Evolutionary conservation across 1,284 basidiomycete genomes (phyloP).

Genomic region (Serendipita sp.): DNA sequence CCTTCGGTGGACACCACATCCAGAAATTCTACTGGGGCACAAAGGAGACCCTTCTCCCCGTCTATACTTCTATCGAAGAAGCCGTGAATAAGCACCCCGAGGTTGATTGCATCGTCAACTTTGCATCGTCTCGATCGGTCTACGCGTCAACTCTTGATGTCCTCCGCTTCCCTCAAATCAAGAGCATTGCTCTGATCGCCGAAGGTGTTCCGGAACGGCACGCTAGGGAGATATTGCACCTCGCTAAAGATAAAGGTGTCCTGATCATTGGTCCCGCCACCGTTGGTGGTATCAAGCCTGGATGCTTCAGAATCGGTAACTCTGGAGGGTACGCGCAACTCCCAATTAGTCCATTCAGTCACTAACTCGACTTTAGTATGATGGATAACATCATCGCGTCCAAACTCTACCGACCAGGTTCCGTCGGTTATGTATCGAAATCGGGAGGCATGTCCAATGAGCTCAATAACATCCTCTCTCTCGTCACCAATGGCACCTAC

Average conservation of each 20-base stretch:
- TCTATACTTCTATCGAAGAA: constrained; percentile 88
- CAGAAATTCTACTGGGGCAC: constrained; percentile 99
- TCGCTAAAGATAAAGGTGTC: constrained; percentile 74
- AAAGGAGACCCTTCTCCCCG: constrained; percentile 94
- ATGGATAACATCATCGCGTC: constrained; percentile 99
- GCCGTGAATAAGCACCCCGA: constrained; percentile 93
- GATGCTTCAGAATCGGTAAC: constrained; percentile 99
- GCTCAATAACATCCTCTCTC: constrained; percentile 97
- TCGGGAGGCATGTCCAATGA: constrained; percentile 99
- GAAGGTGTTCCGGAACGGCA: constrained; percentile 98
- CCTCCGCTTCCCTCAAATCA: constrained; percentile 57
- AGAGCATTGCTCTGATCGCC: constrained; percentile 86
- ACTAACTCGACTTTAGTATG: constrained; percentile 43
- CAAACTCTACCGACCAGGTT: constrained; percentile 95
- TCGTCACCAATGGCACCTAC: constrained; percentile 96
- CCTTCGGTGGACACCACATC: constrained; percentile 98
- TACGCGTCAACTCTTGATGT: constrained; percentile 92
- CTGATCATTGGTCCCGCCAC: constrained; percentile 97
- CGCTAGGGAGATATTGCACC: constrained; percentile 88
- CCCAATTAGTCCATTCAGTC: no score
- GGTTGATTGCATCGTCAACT: constrained; percentile 97
- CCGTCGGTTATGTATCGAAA: constrained; percentile 98
- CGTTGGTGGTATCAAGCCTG: constrained; percentile 98
- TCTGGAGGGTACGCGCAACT: constrained; percentile 64
- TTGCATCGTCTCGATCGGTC: constrained; percentile 87